Base-by-base conservation (phyloP, 2,329 filamentous ascomycete genomes). In the Pseudocercospora vitis region DNA sequence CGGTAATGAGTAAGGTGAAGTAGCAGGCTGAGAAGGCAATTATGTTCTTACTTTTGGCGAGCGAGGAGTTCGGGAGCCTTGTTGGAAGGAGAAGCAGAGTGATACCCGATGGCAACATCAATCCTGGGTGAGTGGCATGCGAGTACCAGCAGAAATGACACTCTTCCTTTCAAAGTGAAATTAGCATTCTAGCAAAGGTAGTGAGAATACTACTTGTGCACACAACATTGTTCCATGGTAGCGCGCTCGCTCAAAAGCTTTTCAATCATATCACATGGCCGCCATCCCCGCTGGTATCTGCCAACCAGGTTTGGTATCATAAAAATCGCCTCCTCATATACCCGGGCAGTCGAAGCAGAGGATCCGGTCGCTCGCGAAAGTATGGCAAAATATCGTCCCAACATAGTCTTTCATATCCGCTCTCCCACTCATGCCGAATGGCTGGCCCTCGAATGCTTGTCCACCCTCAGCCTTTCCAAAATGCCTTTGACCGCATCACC, bases 1-100 rank as follows among this genome's bases (percentile, higher is more conserved):
- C 94, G 2, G 89, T 99, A 58, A 96, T 99, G 92, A 85, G 88
- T 58, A 92, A 89, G 74, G 83, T 96, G 11, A 66, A 62, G 57
- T 68, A 51, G 60, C 29, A 14, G 32, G 7, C 7, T 14, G 24
- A 45, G 42, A 14, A 7, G 6, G 24, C n/a, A n/a, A n/a, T n/a
- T n/a, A 1, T 28, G 42, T 31, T 14, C 23, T 14, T 45, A n/a
- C 16, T 18, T 19, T 45, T 28, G 42, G 24, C 5, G 18, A 28
- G 42, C 42, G 24, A 45, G 42, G 42, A 29, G 42, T 45, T 29
- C 7, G 24, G 42, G 21, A 6, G 19, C 18, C 14, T 14, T 7
- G 14, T n/a, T n/a, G 4, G 7, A 23, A 26, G 8, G 7, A 7
- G 42, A n/a, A n/a, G 24, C 7, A 28, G 26, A 28, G 26, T 29